Conservation (phyloP, 805 yeast genomes). For the Saturnispora sekii region DNA sequence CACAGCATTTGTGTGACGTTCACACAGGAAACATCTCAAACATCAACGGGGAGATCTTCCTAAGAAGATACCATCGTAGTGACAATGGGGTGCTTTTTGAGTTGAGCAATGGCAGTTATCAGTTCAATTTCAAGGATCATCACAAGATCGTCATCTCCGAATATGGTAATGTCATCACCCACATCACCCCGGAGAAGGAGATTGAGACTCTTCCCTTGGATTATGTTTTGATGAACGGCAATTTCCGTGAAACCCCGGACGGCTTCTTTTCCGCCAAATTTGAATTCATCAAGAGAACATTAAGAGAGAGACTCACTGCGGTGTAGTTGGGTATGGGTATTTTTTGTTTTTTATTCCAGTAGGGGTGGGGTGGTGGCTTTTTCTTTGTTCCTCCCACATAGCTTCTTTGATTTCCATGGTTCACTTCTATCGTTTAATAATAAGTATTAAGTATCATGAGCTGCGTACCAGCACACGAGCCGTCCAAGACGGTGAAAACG, state of each 20-base stretch:
- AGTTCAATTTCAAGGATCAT: slow-evolving; percentile 93
- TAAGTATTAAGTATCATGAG: too few relatives aligned
- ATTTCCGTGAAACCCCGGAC: slow-evolving; percentile 33
- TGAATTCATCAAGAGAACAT: slow-evolving; percentile 56
- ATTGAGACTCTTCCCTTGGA: slow-evolving; percentile 56
- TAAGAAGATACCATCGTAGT: slow-evolving; percentile 75
- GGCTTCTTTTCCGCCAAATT: slow-evolving; percentile 39
- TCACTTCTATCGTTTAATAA: too few relatives aligned
- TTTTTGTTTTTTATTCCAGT: background rate
- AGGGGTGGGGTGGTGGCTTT: too few relatives aligned
- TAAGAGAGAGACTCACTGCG: slow-evolving; percentile 31
- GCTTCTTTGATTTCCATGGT: too few relatives aligned
- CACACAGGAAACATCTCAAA: slow-evolving; percentile 45
- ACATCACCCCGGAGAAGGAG: slow-evolving; percentile 68
- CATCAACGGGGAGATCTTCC: slow-evolving; percentile 36
- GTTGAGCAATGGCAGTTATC: slow-evolving; percentile 84
- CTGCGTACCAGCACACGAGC: too few relatives aligned
- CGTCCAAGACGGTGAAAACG: too few relatives aligned
- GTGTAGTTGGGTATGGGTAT: slow-evolving; percentile 1
- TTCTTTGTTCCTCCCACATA: too few relatives aligned
- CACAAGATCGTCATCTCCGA: slow-evolving; percentile 77
- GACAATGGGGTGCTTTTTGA: slow-evolving; percentile 83
- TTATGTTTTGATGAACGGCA: slow-evolving; percentile 37
- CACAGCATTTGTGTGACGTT: slow-evolving; percentile 74
- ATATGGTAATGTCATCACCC: slow-evolving; percentile 66